A percentile compares a stretch with the other conserved stretches of the same genome.
These are phyloP conservation scores for Actinidia polygama DNA, from an alignment of 179 eudicot genomes.

Conservation along the genomic window DNA sequence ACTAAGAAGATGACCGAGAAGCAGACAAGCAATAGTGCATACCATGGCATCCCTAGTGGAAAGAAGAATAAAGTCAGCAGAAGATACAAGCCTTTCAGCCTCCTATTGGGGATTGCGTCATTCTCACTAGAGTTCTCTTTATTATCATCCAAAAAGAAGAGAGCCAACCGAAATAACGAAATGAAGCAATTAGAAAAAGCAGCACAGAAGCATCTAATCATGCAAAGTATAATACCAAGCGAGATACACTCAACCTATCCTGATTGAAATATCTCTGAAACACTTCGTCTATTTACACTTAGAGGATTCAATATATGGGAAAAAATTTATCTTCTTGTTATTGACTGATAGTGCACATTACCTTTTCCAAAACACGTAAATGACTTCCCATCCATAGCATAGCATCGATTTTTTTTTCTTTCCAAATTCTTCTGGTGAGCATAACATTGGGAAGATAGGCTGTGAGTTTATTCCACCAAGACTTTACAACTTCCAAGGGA, in stretches of 20 bases:
- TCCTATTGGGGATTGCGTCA: conserved; percentile 11
- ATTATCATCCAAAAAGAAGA: conserved; percentile 12
- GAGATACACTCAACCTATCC: too few relatives aligned
- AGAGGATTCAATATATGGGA: too few relatives aligned
- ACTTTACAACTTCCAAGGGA: conserved; percentile 36
- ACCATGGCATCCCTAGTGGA: conserved; percentile 30
- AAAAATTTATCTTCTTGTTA: too few relatives aligned
- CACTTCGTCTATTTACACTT: too few relatives aligned
- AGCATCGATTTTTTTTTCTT: background rate
- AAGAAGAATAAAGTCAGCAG: conserved; percentile 27
- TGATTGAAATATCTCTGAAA: too few relatives aligned
- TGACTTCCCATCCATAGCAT: background rate
- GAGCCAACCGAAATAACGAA: conserved; percentile 4
- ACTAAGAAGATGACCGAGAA: background rate
- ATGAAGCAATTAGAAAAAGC: too few relatives aligned
- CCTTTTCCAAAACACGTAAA: background rate
- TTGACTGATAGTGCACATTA: background rate
- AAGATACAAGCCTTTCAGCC: conserved; percentile 31
- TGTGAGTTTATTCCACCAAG: conserved; percentile 42
- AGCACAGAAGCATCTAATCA: too few relatives aligned
- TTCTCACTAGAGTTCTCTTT: conserved; percentile 6
- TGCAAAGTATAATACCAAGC: too few relatives aligned
- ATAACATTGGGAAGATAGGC: conserved; percentile 50
- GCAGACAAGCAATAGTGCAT: background rate
- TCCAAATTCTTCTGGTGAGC: conserved; percentile 32